Percentiles rank a stretch among this genome's conserved stretches.
These are phyloP conservation scores for Fusarium mexicanum DNA, from an alignment of 2,329 filamentous ascomycete genomes.

Conservation along the genomic window DNA sequence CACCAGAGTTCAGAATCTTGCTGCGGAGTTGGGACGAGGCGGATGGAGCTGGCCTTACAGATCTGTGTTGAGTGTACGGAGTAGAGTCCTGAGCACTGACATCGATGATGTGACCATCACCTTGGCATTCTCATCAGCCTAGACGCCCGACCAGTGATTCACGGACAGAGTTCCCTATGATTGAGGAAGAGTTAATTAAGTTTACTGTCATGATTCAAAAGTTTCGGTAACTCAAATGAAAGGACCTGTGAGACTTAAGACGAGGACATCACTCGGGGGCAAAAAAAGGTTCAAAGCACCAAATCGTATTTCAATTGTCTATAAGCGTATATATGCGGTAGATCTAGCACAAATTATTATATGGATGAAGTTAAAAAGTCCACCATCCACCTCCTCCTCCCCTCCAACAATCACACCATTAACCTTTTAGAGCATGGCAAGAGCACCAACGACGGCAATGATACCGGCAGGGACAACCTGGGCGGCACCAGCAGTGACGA, in stretches of 20 bases:
- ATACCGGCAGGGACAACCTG: conserved; percentile 34
- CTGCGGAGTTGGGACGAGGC: rapidly evolving
- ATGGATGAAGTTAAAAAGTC: background rate
- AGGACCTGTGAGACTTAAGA: rapidly evolving
- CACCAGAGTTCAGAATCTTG: background rate
- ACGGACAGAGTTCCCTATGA: rapidly evolving
- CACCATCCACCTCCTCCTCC: background rate
- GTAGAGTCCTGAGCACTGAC: background rate
- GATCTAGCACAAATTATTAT: background rate
- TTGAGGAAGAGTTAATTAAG: rapidly evolving
- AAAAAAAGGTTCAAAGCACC: background rate
- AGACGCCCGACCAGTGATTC: rapidly evolving
- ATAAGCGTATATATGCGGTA: background rate
- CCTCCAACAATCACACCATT: background rate
- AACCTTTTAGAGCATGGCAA: conserved; percentile 39
- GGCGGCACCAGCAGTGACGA: conserved; percentile 34
- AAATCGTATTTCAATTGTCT: background rate
- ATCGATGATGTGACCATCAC: no score
- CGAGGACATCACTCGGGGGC: rapidly evolving
- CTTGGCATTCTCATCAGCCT: rapidly evolving
- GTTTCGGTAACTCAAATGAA: rapidly evolving
- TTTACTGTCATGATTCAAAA: rapidly evolving
- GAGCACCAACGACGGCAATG: conserved; percentile 38
- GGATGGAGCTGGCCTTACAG: background rate
- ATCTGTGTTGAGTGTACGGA: background rate